phyloP scores from a whole-genome alignment of 208 protist species.

The Trypanosomatidae sp. region DNA sequence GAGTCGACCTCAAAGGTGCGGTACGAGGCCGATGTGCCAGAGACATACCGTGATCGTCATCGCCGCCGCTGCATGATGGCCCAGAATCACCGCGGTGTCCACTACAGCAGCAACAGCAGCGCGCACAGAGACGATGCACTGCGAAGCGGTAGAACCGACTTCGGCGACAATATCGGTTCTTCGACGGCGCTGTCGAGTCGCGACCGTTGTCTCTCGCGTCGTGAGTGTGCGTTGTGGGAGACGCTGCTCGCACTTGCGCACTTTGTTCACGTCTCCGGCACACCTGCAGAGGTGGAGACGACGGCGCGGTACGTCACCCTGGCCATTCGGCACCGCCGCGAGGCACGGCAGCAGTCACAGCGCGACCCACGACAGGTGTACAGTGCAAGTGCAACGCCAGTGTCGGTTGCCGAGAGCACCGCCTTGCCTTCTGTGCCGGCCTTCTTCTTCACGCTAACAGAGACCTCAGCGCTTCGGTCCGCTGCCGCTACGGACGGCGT shows the following conservation, averaged over 20 bases:
- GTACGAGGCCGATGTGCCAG: slow-evolving; percentile 14
- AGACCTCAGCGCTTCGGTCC: slow-evolving; percentile 4
- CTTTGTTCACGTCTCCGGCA: slow-evolving; percentile 53
- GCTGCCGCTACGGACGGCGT: neutral
- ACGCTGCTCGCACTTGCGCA: slow-evolving; percentile 29
- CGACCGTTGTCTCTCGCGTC: slow-evolving; percentile 17
- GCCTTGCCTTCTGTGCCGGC: slow-evolving; percentile 22
- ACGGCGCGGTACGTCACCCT: slow-evolving; percentile 38
- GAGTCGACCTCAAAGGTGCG: slow-evolving; percentile 17
- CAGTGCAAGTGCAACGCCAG: neutral
- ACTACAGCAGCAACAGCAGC: neutral
- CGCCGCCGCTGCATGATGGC: neutral
- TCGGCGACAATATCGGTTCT: neutral
- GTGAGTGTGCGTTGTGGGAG: slow-evolving; percentile 29
- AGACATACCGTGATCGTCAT: slow-evolving; percentile 4
- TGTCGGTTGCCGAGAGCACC: slow-evolving; percentile 16
- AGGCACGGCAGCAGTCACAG: slow-evolving; percentile 13
- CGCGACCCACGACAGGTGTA: neutral
- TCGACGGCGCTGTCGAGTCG: neutral
- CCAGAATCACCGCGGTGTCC: neutral
- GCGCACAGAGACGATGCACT: neutral
- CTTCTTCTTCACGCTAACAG: slow-evolving; percentile 39
- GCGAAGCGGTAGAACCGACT: neutral
- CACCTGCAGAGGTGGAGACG: slow-evolving; percentile 28
- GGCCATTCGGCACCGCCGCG: slow-evolving; percentile 25